Percentiles rank a stretch among this genome's conserved stretches.
Evolutionary conservation across 148 eudicot species (phyloP).

Genomic region (Heliosperma pusillum): DNA sequence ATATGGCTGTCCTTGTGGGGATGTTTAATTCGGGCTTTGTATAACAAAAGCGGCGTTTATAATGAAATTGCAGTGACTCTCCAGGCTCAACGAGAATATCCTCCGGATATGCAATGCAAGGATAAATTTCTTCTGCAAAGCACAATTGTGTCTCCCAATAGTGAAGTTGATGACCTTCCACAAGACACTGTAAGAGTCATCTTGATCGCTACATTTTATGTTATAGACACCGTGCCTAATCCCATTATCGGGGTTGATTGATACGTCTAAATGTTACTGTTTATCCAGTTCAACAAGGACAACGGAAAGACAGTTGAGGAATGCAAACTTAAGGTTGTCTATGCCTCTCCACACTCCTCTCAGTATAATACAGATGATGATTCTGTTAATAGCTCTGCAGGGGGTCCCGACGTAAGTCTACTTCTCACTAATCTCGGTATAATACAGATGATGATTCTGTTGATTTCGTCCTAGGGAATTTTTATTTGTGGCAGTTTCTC

Average conservation of each 20-base stretch:
- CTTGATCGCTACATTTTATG: neutral
- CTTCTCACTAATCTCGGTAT: neutral
- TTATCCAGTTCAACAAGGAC: slow-evolving; percentile 69
- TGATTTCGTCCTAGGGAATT: too few species aligned
- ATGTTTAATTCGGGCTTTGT: neutral
- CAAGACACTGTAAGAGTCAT: slow-evolving; percentile 58
- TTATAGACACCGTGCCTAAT: neutral
- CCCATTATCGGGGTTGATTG: slow-evolving; percentile 2
- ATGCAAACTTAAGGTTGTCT: slow-evolving; percentile 72
- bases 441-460: too few species aligned
- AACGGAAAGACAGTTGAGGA: slow-evolving; percentile 70
- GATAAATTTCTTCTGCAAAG: slow-evolving; percentile 94
- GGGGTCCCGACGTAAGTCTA: slow-evolving; percentile 53
- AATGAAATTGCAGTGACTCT: slow-evolving; percentile 63
- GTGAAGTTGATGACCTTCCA: slow-evolving; percentile 68
- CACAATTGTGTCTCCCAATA: slow-evolving; percentile 54
- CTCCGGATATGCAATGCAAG: slow-evolving; percentile 73
- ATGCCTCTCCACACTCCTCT: slow-evolving; percentile 41
- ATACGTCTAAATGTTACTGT: slow-evolving; percentile 6
- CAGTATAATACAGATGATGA: slow-evolving; percentile 43
- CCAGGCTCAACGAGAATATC: slow-evolving; percentile 82
- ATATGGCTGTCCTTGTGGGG: neutral
- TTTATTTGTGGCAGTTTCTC: too few species aligned
- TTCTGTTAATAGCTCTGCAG: slow-evolving; percentile 26
- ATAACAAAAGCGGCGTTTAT: neutral